These are phyloP conservation scores for Backusella morwellensis DNA, from an alignment of 192 early-diverging fungal species.

Conservation along the genomic window DNA sequence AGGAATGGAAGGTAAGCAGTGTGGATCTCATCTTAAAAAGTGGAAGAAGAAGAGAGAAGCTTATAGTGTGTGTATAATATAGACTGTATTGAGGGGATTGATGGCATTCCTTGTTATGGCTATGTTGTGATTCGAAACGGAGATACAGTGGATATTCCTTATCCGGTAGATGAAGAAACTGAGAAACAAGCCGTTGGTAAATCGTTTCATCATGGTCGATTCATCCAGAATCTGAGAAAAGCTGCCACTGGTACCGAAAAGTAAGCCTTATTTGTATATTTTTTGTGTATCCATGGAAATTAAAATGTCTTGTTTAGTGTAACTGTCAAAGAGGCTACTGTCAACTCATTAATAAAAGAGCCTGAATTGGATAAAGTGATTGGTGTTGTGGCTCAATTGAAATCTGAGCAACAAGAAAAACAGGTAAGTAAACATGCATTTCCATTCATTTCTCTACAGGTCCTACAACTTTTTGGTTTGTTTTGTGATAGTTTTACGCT, in stretches of 20 bases:
- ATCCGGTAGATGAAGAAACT: conserved; percentile 54
- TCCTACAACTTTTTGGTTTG: not conserved
- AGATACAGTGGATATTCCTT: conserved; percentile 66
- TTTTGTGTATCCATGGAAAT: not conserved
- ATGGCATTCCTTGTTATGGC: conserved; percentile 79
- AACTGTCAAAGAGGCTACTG: conserved; percentile 76
- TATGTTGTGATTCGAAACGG: conserved; percentile 72
- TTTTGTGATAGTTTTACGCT: conserved; percentile 54
- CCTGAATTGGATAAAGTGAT: conserved; percentile 44
- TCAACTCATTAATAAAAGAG: conserved; percentile 57
- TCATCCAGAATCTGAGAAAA: conserved; percentile 82
- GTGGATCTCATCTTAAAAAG: not conserved
- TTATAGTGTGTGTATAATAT: not conserved
- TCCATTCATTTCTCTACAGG: not conserved
- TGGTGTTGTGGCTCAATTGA: conserved; percentile 44
- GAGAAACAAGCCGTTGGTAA: conserved; percentile 54
- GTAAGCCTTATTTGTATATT: conserved; percentile 37
- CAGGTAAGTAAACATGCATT: not conserved
- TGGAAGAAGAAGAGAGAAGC: not conserved
- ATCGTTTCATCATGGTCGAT: conserved; percentile 93
- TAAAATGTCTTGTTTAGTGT: conserved; percentile 49
- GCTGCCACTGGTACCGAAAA: conserved; percentile 53
- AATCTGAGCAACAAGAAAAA: not conserved
- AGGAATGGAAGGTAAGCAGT: conserved; percentile 60
- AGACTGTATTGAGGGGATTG: conserved; percentile 82